These are phyloP conservation scores for Phytophthora rubi DNA, from an alignment of 352 stramenopile species.

Conservation along the genomic window DNA sequence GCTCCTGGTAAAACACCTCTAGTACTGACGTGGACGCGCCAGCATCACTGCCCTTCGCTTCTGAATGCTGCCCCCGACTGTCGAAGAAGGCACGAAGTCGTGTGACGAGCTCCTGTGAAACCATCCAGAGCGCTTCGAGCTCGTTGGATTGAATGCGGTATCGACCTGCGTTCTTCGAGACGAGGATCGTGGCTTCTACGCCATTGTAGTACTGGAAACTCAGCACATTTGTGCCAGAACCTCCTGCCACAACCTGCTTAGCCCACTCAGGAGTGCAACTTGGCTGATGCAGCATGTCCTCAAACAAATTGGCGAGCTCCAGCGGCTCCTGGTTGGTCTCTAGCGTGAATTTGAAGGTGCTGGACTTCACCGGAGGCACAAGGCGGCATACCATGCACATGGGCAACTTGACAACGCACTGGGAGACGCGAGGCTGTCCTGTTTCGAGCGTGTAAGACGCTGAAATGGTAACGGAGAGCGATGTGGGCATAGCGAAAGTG, in stretches of 20 bases:
- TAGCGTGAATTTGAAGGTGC: conserved; percentile 89
- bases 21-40: conserved; percentile 32
- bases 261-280: conserved; percentile 71
- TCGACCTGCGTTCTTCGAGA: conserved; percentile 89
- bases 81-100: conserved; percentile 65
- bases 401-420: conserved; percentile 71
- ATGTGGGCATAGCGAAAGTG: conserved; percentile 61
- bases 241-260: conserved; percentile 58
- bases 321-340: conserved; percentile 87
- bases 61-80: conserved; percentile 16
- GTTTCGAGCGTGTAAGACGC: conserved; percentile 78
- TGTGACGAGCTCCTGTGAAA: conserved; percentile 77
- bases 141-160: conserved; percentile 90
- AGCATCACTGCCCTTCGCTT: conserved; percentile 23
- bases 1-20: conserved; percentile 84
- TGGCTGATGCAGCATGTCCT: conserved; percentile 88
- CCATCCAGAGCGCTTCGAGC: conserved; percentile 81
- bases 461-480: conserved; percentile 64
- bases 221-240: conserved; percentile 76
- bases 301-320: conserved; percentile 77
- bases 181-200: conserved; percentile 84
- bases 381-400: conserved; percentile 78
- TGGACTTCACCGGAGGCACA: conserved; percentile 79
- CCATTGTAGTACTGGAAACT: conserved; percentile 92
- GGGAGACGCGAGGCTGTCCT: conserved; percentile 71